Evolutionary conservation across 73 alveolate species (phyloP).

Genomic region (Uronychia binucleata): DNA sequence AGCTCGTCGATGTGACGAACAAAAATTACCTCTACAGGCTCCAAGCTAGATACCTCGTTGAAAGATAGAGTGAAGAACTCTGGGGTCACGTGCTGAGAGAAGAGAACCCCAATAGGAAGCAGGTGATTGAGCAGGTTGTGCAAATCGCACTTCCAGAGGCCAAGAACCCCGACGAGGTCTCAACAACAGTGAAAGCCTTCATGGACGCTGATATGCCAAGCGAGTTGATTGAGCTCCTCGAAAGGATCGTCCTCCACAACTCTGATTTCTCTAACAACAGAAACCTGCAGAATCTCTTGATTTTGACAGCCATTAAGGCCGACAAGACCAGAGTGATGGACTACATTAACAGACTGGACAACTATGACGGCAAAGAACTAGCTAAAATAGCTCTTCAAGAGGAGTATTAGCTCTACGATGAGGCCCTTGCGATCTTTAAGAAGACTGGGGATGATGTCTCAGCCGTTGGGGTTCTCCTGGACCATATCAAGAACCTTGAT

Average conservation of each 20-base stretch:
- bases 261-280: slow-evolving; percentile 95
- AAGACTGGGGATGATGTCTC: slow-evolving; percentile 84
- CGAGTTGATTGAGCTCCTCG: slow-evolving; percentile 98
- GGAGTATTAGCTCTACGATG: slow-evolving; percentile 87
- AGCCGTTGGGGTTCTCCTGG: slow-evolving; percentile 93
- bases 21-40: slow-evolving; percentile 98
- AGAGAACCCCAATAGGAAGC: slow-evolving; percentile 96
- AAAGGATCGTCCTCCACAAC: slow-evolving; percentile 99
- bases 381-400: slow-evolving; percentile 95
- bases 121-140: slow-evolving; percentile 98
- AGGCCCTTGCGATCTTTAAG: slow-evolving; percentile 92
- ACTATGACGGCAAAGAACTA: slow-evolving; percentile 98
- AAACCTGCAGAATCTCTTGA: slow-evolving; percentile 96
- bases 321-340: slow-evolving; percentile 98
- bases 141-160: slow-evolving; percentile 98
- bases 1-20: slow-evolving; percentile 98
- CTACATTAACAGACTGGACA: slow-evolving; percentile 98
- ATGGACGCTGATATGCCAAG: slow-evolving; percentile 98
- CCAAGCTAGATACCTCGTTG: slow-evolving; percentile 99
- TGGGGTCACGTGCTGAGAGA: slow-evolving; percentile 97
- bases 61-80: slow-evolving; percentile 96
- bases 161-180: slow-evolving; percentile 98
- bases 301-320: slow-evolving; percentile 98
- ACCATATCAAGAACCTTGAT: slow-evolving; percentile 81
- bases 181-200: slow-evolving; percentile 97